These are phyloP conservation scores for Veloporphyrellus conicus DNA, from an alignment of 1,284 basidiomycete genomes.

Conservation along the genomic window DNA sequence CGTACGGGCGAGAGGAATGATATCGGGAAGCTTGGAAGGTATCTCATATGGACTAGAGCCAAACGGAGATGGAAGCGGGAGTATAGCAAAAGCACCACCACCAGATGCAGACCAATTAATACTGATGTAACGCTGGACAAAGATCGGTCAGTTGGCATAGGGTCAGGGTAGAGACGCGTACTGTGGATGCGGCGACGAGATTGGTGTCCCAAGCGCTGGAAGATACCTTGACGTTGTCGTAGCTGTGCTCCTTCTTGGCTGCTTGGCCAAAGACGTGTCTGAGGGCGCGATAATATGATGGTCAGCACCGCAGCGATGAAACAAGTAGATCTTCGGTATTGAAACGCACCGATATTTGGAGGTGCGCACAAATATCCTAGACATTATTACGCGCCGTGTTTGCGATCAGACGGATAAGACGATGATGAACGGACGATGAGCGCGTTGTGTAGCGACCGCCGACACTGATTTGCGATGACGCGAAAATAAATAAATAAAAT, in stretches of 20 bases:
- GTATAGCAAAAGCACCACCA: constrained; percentile 91
- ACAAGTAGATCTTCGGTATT: too few species aligned
- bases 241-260: constrained; percentile 76
- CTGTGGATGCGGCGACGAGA: constrained; percentile 81
- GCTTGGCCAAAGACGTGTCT: constrained; percentile 89
- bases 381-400: constrained; percentile 47
- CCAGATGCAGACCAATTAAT: constrained; percentile 96
- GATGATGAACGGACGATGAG: too few species aligned
- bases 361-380: constrained; percentile 65
- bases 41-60: constrained; percentile 49
- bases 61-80: constrained; percentile 81
- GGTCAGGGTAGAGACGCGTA: constrained; percentile 31
- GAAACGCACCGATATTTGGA: constrained; percentile 67
- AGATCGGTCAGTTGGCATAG: not conserved
- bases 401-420: constrained; percentile 3
- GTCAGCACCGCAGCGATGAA: not conserved
- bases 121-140: constrained; percentile 71
- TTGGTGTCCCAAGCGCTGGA: constrained; percentile 97
- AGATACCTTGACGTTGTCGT: constrained; percentile 90
- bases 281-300: constrained; percentile 2
- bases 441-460: too few species aligned
- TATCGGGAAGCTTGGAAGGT: constrained; percentile 84
- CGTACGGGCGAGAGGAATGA: constrained; percentile 86
- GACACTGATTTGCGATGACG: too few species aligned
- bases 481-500: too few species aligned